A percentile compares a stretch with the other conserved stretches of the same genome.
Evolutionary conservation across 1,284 basidiomycete genomes (phyloP).

Genomic region (Apiotrichum gracile): DNA sequence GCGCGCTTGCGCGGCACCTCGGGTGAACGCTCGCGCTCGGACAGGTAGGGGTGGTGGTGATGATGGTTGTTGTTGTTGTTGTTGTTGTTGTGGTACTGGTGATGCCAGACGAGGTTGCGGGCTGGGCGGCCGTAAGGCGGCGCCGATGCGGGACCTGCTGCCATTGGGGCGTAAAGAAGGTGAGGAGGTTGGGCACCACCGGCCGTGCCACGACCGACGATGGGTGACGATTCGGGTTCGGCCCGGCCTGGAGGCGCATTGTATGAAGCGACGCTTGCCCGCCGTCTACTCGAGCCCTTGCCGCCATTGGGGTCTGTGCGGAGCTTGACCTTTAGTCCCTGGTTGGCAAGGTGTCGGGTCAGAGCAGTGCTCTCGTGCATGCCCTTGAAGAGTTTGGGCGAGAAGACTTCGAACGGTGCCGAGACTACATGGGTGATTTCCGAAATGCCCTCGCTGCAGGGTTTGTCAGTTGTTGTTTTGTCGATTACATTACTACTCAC

Average conservation of each 20-base stretch:
- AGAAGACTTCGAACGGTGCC: constrained; percentile 47
- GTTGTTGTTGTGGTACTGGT: too few species aligned
- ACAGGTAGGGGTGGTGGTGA: not conserved
- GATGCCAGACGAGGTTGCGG: constrained; percentile 1
- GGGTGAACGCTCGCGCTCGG: not conserved
- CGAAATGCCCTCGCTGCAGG: constrained; percentile 25
- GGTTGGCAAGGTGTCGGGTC: constrained; percentile 46
- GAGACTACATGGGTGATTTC: constrained; percentile 39
- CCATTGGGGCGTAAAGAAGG: not conserved
- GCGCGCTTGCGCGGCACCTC: constrained; percentile 5
- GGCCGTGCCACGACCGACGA: not conserved
- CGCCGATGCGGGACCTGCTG: not conserved
- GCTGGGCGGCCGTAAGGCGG: not conserved
- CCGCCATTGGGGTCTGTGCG: constrained; percentile 39
- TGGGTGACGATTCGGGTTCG: not conserved
- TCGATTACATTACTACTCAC: constrained; percentile 24
- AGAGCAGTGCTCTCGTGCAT: constrained; percentile 47
- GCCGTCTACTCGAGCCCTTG: constrained; percentile 14
- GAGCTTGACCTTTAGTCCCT: constrained; percentile 48
- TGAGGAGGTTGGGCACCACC: not conserved
- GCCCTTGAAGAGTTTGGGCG: constrained; percentile 48
- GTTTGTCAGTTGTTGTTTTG: not conserved
- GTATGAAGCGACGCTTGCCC: constrained; percentile 1
- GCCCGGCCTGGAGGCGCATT: not conserved
- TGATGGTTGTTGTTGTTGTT: too few species aligned